Evolutionary conservation across 495 filamentous ascomycete genomes (phyloP).

Genomic region (Xeromyces bisporus): DNA sequence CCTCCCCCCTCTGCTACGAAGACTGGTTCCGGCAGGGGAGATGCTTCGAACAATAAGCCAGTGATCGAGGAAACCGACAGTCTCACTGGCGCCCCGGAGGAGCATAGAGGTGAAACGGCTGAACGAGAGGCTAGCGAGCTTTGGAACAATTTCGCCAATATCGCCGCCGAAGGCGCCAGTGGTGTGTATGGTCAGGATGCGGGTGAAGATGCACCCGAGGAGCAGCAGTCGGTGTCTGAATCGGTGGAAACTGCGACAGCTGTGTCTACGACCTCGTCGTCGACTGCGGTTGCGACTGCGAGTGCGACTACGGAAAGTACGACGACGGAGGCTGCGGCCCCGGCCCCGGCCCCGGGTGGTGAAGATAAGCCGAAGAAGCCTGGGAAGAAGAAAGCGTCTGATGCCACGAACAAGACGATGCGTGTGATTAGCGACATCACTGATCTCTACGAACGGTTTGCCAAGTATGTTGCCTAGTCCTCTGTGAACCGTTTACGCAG

Average conservation of each 20-base stretch:
- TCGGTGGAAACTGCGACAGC: constrained; percentile 39
- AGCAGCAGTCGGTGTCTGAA: constrained; percentile 38
- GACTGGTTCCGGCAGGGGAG: constrained; percentile 37
- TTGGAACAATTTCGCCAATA: constrained; percentile 54
- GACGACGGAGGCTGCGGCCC: constrained; percentile 37
- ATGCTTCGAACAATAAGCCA: constrained; percentile 38
- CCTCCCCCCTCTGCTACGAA: constrained; percentile 53
- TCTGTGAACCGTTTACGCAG: background rate
- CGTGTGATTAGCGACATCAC: constrained; percentile 53
- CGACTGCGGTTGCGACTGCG: constrained; percentile 37
- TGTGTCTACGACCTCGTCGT: no score
- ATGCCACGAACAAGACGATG: constrained; percentile 61
- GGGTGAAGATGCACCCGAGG: constrained; percentile 23
- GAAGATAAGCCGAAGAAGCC: constrained; percentile 70
- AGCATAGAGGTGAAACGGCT: constrained; percentile 70
- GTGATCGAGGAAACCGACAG: constrained; percentile 54
- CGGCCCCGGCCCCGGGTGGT: constrained; percentile 22
- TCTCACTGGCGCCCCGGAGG: constrained; percentile 66
- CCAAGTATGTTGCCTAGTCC: constrained; percentile 37
- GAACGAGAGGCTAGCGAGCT: constrained; percentile 76
- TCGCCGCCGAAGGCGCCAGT: constrained; percentile 58
- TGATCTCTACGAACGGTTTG: constrained; percentile 67
- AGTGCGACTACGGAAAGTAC: no score
- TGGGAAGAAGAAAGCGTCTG: constrained; percentile 63
- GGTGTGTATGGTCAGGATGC: constrained; percentile 50